Conservation (phyloP, 2,329 filamentous ascomycete species). For the Penicillium griseofulvum region DNA sequence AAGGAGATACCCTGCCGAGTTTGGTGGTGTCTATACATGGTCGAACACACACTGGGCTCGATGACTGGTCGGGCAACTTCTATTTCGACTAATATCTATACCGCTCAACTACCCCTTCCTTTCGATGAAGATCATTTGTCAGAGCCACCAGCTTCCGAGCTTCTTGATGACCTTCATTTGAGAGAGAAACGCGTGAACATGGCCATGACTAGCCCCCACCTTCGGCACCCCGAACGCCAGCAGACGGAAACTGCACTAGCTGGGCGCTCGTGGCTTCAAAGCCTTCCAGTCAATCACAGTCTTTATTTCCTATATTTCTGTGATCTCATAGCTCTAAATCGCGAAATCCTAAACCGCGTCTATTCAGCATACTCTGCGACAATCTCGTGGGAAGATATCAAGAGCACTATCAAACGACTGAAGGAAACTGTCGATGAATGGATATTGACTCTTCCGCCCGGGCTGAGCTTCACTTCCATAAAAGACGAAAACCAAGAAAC, state of each 20-base stretch:
- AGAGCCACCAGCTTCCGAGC: constrained; percentile 5
- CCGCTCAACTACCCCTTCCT: constrained; percentile 16
- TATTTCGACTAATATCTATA: constrained; percentile 20
- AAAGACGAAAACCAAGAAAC: not conserved
- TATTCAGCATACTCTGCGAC: constrained; percentile 25
- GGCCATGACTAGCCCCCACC: constrained; percentile 11
- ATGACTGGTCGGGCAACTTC: constrained; percentile 41
- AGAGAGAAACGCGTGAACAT: constrained; percentile 3
- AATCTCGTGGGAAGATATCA: constrained; percentile 1
- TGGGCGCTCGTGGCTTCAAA: constrained; percentile 5
- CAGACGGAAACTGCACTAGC: not conserved
- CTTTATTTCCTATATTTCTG: constrained; percentile 33
- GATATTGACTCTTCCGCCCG: constrained; percentile 2
- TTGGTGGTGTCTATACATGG: constrained; percentile 40
- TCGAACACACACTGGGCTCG: constrained; percentile 38
- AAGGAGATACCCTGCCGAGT: constrained; percentile 39
- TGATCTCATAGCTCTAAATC: constrained; percentile 30
- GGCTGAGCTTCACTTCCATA: constrained; percentile 4
- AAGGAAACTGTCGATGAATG: constrained; percentile 5
- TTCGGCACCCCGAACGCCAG: not conserved
- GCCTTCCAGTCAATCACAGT: constrained; percentile 11
- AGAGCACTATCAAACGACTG: not conserved
- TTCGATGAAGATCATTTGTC: constrained; percentile 20
- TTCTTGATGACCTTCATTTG: constrained; percentile 4
- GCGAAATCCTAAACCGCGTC: constrained; percentile 31